Conservation (phyloP, 495 filamentous ascomycete species). For the Trichoderma virens region DNA sequence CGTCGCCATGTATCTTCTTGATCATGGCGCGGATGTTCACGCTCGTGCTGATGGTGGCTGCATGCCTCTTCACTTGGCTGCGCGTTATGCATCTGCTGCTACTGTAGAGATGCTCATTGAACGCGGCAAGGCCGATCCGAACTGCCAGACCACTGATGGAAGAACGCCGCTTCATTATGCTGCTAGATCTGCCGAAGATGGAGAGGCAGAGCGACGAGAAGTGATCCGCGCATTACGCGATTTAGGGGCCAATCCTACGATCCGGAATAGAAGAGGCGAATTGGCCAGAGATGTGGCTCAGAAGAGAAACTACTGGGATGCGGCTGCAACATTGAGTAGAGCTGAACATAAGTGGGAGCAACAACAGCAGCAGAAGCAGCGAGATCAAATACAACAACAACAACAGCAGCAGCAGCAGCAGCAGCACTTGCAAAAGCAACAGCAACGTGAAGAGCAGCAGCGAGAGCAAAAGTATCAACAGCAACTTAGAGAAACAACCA, state of each 20-base stretch:
- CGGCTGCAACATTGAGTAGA: slow-evolving; percentile 7
- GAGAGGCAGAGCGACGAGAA: slow-evolving; percentile 7
- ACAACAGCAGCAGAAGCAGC: background rate
- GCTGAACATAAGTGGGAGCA: slow-evolving; percentile 7
- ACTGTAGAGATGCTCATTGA: slow-evolving; percentile 11
- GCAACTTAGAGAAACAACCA: background rate
- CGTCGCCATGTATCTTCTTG: slow-evolving; percentile 32
- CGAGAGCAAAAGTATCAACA: background rate
- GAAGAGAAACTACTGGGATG: slow-evolving; percentile 11
- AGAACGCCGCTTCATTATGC: slow-evolving; percentile 11
- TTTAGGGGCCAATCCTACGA: background rate
- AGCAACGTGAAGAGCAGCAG: background rate
- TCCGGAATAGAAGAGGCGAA: background rate
- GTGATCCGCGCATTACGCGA: slow-evolving; percentile 9
- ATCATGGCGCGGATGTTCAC: slow-evolving; percentile 28
- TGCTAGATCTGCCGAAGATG: slow-evolving; percentile 6
- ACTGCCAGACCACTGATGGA: slow-evolving; percentile 7
- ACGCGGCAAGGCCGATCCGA: slow-evolving; percentile 6
- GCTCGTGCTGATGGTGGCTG: slow-evolving; percentile 16
- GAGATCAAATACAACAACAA: background rate
- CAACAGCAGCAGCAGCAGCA: background rate
- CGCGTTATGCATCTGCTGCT: slow-evolving; percentile 7
- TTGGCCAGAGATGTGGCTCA: slow-evolving; percentile 8
- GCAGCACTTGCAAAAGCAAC: background rate
- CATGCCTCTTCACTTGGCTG: slow-evolving; percentile 27